Evolutionary conservation across 2,329 filamentous ascomycete species (phyloP), one percentile per base, ranked within the genome.

Genomic region (Drechslerella dactyloides): DNA sequence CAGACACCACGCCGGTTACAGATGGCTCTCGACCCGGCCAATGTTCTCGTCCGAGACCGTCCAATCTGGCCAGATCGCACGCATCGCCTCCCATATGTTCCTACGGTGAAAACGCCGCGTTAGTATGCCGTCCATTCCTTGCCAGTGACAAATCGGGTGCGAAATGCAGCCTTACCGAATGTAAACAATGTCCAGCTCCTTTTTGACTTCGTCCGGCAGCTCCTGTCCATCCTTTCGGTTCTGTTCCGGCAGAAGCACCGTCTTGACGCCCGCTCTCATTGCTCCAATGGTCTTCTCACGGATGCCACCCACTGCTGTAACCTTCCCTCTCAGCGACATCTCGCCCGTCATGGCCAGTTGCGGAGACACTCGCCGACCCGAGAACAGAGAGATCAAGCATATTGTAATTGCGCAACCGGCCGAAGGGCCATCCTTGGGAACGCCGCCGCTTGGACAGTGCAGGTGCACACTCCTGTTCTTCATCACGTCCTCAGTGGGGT

Each of bases 281-380:
- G 94, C 94, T 21, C 94, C 94, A 78, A 99, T 97, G 59, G 97
- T 84, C 81, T 99, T 99, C 85, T 99, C 93, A 81, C 97, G 97
- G 82, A 99, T 97, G 17, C 94, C 94, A 59, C 94, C 64, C 50
- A 99, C 94, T 24, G 93, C 91, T 81, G 94, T 91, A 64, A 99
- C 90, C 74, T 92, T 87, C 21, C 94, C 94, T 46, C 94, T 86
- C 24, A 99, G 86, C 60, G 74, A 75, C 57, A 89, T 81, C 77
- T 89, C 87, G 7, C 87, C 87, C 0, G 94, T 99, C 94, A 99
- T 99, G 48, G 94, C 94, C 80, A 99, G 88, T 2, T 90, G 92
- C 0, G 93, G 91, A 44, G 93, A 91, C 2, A 99, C 93, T 24
- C 90, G 83, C 77, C 92, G 92, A 70, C 89, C 90, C 8, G 87